Evolutionary conservation across 2,329 filamentous ascomycete species (phyloP).

Genomic region (Akanthomyces dipterigenus): DNA sequence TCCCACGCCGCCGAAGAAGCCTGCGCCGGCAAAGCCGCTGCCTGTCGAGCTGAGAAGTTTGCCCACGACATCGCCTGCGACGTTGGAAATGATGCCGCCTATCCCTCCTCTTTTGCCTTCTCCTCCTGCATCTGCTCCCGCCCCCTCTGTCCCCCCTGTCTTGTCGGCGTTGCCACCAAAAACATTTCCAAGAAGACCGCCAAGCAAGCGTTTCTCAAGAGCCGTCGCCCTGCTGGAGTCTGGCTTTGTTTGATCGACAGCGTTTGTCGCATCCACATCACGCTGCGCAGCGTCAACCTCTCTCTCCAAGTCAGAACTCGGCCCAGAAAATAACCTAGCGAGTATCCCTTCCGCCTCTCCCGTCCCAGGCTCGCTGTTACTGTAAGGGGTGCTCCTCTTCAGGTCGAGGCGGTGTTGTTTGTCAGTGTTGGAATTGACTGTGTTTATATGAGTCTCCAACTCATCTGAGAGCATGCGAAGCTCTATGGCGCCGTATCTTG

Average conservation of each 20-base stretch:
- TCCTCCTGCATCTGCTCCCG: neutral
- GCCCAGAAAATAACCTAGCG: neutral
- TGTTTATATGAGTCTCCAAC: constrained; percentile 12
- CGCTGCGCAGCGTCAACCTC: neutral
- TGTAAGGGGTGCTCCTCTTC: neutral
- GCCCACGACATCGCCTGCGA: neutral
- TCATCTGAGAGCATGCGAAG: constrained; percentile 12
- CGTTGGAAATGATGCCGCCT: constrained; percentile 3
- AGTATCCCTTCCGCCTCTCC: neutral
- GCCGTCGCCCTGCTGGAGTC: neutral
- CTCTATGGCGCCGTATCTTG: constrained; percentile 11
- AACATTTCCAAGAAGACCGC: neutral
- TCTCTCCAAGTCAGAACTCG: neutral
- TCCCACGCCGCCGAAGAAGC: constrained; percentile 21
- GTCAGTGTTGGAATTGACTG: constrained; percentile 13
- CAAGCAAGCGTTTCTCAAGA: neutral
- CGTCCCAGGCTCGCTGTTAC: neutral
- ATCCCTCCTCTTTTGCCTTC: neutral
- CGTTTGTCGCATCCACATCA: neutral
- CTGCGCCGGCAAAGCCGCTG: constrained; percentile 13
- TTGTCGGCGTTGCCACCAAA: neutral
- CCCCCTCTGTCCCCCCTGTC: neutral
- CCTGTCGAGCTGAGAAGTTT: constrained; percentile 1
- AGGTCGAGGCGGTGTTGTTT: constrained; percentile 8
- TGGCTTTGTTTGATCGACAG: neutral